These are phyloP conservation scores for Amaranthus cruentus DNA, from an alignment of 148 eudicot species.

Conservation along the genomic window DNA sequence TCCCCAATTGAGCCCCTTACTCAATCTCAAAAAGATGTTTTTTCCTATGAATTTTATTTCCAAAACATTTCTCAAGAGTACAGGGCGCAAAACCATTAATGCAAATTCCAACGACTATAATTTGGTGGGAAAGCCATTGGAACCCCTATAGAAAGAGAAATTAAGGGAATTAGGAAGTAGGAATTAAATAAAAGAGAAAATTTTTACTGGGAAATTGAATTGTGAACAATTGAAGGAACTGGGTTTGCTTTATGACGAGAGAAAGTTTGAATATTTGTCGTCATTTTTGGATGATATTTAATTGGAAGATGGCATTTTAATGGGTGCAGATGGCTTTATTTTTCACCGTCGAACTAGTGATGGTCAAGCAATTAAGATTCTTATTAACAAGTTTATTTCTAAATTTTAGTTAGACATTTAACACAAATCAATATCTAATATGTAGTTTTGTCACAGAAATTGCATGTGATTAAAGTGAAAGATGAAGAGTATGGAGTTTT, in stretches of 20 bases:
- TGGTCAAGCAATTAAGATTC: constrained; percentile 48
- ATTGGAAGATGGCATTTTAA: constrained; percentile 41
- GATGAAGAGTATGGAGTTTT: too few relatives aligned
- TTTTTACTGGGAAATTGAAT: constrained; percentile 45
- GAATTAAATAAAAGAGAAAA: constrained; percentile 22
- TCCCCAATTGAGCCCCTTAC: constrained; percentile 26
- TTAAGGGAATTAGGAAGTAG: constrained; percentile 42
- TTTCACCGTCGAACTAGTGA: constrained; percentile 38
- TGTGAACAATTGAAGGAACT: constrained; percentile 60
- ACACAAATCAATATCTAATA: constrained; percentile 3
- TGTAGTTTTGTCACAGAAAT: background rate
- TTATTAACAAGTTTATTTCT: constrained; percentile 56
- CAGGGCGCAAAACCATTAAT: constrained; percentile 26
- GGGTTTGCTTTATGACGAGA: constrained; percentile 53
- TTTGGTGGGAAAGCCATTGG: constrained; percentile 77
- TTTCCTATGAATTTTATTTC: constrained; percentile 53
- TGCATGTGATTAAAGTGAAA: too few relatives aligned
- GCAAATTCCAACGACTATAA: constrained; percentile 9
- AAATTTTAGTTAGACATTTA: background rate
- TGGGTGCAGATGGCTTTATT: constrained; percentile 19
- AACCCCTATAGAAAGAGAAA: constrained; percentile 40
- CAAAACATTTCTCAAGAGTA: constrained; percentile 49
- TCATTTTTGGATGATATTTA: constrained; percentile 75
- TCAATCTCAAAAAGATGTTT: constrained; percentile 33
- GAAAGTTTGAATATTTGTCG: constrained; percentile 47